Evolutionary conservation across 2,329 filamentous ascomycete species (phyloP).

Genomic region (Fusarium haematococcum): DNA sequence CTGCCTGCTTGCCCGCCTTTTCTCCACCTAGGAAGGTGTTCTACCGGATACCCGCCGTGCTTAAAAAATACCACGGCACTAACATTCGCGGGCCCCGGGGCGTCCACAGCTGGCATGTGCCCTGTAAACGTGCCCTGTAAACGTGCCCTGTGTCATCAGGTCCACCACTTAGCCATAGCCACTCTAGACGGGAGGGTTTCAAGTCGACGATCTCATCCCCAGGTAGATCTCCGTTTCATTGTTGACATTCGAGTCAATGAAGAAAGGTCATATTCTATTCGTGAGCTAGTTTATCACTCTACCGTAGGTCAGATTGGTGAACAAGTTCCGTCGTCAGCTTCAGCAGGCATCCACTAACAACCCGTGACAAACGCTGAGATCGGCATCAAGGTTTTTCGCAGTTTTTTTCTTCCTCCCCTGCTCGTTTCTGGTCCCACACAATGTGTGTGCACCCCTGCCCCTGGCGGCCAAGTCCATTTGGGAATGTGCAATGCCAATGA

Average conservation of each 20-base stretch:
- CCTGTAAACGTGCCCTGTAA: neutral
- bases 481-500: conserved; percentile 11
- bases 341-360: neutral
- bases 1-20: neutral
- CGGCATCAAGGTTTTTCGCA: neutral
- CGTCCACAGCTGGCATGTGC: neutral
- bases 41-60: neutral
- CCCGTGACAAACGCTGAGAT: neutral
- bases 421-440: conserved; percentile 6
- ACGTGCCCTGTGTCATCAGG: neutral
- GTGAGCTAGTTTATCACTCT: neutral
- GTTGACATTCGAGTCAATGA: neutral
- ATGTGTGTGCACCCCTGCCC: conserved; percentile 17
- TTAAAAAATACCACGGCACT: neutral
- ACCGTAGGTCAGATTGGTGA: neutral
- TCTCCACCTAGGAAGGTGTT: neutral
- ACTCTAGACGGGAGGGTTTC: neutral
- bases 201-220: neutral
- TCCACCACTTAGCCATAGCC: neutral
- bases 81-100: neutral
- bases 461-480: conserved; percentile 4
- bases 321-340: neutral
- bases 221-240: neutral
- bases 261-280: neutral
- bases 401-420: neutral